Evolutionary conservation across 257 asterid species (phyloP).

Genomic region (Solanum chilense): DNA sequence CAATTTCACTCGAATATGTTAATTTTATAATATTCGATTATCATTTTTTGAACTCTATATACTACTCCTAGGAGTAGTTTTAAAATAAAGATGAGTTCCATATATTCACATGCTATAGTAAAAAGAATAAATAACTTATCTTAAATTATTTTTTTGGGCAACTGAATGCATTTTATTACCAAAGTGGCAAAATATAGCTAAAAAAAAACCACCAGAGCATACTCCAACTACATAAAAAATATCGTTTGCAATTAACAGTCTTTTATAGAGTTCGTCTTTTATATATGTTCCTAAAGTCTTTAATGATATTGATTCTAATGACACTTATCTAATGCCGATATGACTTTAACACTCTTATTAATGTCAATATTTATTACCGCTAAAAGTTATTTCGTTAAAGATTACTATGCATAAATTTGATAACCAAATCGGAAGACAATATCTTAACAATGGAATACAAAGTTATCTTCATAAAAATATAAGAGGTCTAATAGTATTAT

Average conservation of each 20-base stretch:
- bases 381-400: no score
- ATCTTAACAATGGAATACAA: not conserved
- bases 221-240: no score
- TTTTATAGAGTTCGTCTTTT: no score
- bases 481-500: no score
- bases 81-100: not conserved
- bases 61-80: not conserved
- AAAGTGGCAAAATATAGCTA: no score
- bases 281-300: no score
- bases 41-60: not conserved
- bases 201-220: no score
- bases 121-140: not conserved
- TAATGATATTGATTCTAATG: no score
- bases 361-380: no score
- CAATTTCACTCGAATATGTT: not conserved
- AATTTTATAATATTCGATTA: not conserved
- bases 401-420: not conserved
- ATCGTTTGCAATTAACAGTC: no score
- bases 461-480: not conserved
- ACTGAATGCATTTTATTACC: no score
- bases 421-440: not conserved
- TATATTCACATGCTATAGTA: not conserved
- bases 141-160: not conserved
- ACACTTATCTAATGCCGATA: fast-evolving
- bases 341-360: no score